These are phyloP conservation scores for Pythium aphanidermatum DNA, from an alignment of 352 stramenopile species.

Conservation along the genomic window DNA sequence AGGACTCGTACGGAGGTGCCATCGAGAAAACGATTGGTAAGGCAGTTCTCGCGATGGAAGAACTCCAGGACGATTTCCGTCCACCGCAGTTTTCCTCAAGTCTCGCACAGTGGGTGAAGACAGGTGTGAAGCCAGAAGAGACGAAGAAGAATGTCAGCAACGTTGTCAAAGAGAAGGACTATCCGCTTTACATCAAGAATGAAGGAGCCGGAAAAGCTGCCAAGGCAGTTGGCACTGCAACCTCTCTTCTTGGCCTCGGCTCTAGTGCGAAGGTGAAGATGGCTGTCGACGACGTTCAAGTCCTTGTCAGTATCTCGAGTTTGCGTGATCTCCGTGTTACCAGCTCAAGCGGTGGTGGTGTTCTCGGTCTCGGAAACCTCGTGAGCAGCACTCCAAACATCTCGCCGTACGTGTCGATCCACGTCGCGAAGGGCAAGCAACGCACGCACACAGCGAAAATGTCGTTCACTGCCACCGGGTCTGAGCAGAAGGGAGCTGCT, in stretches of 20 bases:
- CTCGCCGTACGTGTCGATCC: conserved; percentile 70
- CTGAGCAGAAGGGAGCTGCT: conserved; percentile 45
- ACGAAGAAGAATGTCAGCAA: conserved; percentile 83
- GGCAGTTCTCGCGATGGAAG: conserved; percentile 59
- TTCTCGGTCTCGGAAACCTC: conserved; percentile 67
- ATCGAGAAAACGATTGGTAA: conserved; percentile 79
- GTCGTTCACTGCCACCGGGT: conserved; percentile 23
- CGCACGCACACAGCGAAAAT: conserved; percentile 70
- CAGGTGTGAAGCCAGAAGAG: conserved; percentile 62
- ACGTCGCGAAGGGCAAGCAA: conserved; percentile 64
- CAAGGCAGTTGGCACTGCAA: conserved; percentile 21
- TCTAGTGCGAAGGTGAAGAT: conserved; percentile 13
- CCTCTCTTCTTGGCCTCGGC: conserved; percentile 13
- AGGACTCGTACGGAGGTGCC: conserved; percentile 76
- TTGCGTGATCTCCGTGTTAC: conserved; percentile 56
- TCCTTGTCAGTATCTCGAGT: conserved; percentile 59
- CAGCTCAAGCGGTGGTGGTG: conserved; percentile 52
- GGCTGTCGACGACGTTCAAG: conserved; percentile 50
- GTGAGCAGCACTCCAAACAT: conserved; percentile 76
- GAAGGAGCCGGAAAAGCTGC: conserved; percentile 24
- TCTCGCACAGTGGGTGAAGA: conserved; percentile 77
- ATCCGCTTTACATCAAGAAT: conserved; percentile 58
- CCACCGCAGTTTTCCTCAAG: conserved; percentile 65
- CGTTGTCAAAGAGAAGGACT: conserved; percentile 68
- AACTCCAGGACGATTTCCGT: conserved; percentile 75